Evolutionary conservation across 2,329 filamentous ascomycete species (phyloP), one percentile per base, ranked within the genome.

Genomic region (Aspergillus calidoustus): DNA sequence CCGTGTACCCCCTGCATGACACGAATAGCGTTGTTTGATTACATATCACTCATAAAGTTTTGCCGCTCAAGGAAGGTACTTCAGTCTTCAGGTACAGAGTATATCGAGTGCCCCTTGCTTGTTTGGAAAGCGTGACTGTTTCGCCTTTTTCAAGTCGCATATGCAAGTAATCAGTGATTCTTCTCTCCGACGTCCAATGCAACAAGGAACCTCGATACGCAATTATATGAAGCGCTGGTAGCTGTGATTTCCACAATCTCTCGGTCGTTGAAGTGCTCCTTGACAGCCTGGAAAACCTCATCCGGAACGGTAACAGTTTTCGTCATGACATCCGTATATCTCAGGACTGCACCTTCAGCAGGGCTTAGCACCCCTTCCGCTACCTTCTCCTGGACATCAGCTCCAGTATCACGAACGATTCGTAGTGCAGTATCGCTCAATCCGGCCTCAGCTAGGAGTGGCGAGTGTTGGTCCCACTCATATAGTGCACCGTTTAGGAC

Each of bases 271-370:
- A 93, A 93, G 41, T 83, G 71, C 13, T 66, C 74, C 78, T 84
- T 89, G 66, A 96, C 67, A 67, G 79, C 78, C 31, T 74, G 84
- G 78, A 94, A 94, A 1, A 91, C 85, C 61, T 80, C 84, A 53
- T 95, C 89, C 13, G 80, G 76, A 7, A 96, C 91, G 55, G 83
- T 80, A 0, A 94, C 89, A 49, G 86, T 84, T 66, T 87, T 81
- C 54, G 92, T 96, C 90, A 96, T 96, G 74, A 91, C 90, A 78
- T 96, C 91, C 19, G 92, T 85, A 74, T 92, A 93, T 50, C 83
- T 80, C 57, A 94, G 75, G 38, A 91, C 89, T 0, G 87, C 88
- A 81, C 86, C 87, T 77, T 92, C 87, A 72, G 80, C 82, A 62
- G 84, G 83, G 28, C 78, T 86, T 63, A 93, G 70, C 15, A 76